Evolutionary conservation across 192 early-diverging fungal species (phyloP).

Genomic region (Coemansia sp.): DNA sequence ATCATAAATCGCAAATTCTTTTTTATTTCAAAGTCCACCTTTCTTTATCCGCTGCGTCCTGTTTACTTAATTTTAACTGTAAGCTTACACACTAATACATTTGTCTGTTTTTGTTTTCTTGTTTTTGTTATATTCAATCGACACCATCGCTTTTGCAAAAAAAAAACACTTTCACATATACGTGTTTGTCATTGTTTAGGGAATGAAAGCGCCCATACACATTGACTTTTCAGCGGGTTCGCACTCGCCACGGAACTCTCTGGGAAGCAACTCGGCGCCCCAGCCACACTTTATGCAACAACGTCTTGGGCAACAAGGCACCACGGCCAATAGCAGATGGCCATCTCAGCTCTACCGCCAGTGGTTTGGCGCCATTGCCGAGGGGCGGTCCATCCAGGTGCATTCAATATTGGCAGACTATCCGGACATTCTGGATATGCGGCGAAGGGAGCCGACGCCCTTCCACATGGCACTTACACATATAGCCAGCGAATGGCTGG

Average conservation of each 20-base stretch:
- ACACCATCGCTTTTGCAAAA: neutral
- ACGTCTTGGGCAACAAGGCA: neutral
- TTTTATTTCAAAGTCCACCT: too few species aligned
- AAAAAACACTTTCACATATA: neutral
- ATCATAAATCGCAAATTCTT: neutral
- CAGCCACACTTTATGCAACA: conserved; percentile 20
- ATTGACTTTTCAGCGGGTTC: conserved; percentile 50
- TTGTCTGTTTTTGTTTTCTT: neutral
- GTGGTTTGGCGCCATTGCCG: conserved; percentile 57
- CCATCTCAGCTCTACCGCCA: conserved; percentile 46
- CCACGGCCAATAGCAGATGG: conserved; percentile 14
- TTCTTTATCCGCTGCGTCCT: too few species aligned
- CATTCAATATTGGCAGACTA: conserved; percentile 53
- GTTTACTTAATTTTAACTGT: too few species aligned
- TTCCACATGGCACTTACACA: conserved; percentile 53
- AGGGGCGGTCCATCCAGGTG: conserved; percentile 55
- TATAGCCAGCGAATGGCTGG: conserved; percentile 52
- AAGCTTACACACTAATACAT: neutral
- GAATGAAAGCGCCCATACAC: conserved; percentile 53
- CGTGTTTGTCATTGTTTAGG: conserved; percentile 21
- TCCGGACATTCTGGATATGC: conserved; percentile 50
- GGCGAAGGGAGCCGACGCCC: conserved; percentile 53
- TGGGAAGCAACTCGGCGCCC: conserved; percentile 15
- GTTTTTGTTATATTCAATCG: neutral
- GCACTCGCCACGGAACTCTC: conserved; percentile 18